A percentile compares a stretch with the other conserved stretches of the same genome.
These are phyloP conservation scores for Chrysanthemum makinoi DNA, from an alignment of 129 eudicot species.

Conservation along the genomic window DNA sequence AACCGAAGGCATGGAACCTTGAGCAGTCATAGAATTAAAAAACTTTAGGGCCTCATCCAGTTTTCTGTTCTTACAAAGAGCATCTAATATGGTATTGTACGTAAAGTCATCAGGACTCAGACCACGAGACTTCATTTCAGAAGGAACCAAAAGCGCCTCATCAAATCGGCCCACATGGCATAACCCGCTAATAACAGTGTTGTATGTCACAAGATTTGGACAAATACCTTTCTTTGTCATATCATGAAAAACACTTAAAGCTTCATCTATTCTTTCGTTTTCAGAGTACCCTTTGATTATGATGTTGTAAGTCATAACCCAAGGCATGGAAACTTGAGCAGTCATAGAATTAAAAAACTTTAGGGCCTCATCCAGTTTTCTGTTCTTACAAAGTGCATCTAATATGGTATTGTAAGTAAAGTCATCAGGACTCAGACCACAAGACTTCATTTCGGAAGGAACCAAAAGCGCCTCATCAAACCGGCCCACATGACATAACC, in stretches of 20 bases:
- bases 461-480: conserved; percentile 34
- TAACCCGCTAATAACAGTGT: conserved; percentile 26
- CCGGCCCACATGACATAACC: conserved; percentile 23
- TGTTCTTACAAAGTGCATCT: conserved; percentile 29
- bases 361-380: conserved; percentile 23
- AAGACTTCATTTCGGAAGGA: conserved; percentile 25
- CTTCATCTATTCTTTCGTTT: conserved; percentile 25
- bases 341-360: conserved; percentile 23
- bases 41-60: conserved; percentile 26
- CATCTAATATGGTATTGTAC: conserved; percentile 29
- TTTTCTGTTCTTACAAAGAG: conserved; percentile 26
- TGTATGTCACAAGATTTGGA: conserved; percentile 28
- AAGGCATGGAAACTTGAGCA: conserved; percentile 19
- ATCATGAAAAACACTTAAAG: conserved; percentile 29
- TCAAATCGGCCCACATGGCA: conserved; percentile 25
- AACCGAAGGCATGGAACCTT: conserved; percentile 15
- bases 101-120: conserved; percentile 22
- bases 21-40: conserved; percentile 24
- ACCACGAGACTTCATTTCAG: conserved; percentile 33
- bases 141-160: conserved; percentile 29
- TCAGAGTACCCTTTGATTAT: conserved; percentile 29
- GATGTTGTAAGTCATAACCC: conserved; percentile 28
- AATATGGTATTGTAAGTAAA: conserved; percentile 29
- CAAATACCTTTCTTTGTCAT: conserved; percentile 26
- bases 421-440: conserved; percentile 26